These are phyloP conservation scores for Megacollybia marginata DNA, from an alignment of 768 basidiomycete genomes.

Conservation along the genomic window DNA sequence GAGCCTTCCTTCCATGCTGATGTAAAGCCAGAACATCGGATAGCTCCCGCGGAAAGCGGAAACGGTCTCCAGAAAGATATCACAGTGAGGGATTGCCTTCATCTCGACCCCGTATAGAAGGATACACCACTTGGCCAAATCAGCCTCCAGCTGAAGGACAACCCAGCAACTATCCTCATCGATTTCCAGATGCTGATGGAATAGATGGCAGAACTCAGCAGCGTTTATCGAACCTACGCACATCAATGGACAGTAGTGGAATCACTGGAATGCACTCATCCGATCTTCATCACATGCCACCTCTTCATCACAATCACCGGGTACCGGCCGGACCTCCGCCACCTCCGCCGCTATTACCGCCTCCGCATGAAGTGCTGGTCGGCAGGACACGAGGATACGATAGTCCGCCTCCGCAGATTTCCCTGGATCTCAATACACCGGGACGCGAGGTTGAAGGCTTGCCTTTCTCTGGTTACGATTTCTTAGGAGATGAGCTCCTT, in stretches of 20 bases:
- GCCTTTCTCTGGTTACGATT: slow-evolving; percentile 5
- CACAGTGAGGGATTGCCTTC: not conserved
- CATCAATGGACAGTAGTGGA: not conserved
- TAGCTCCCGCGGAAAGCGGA: not conserved
- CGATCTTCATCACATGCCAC: not conserved
- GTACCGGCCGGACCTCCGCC: no score
- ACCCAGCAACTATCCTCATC: no score
- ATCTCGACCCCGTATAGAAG: not conserved
- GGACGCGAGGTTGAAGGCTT: slow-evolving; percentile 3
- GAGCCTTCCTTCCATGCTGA: no score
- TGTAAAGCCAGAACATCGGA: no score
- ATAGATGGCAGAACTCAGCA: not conserved
- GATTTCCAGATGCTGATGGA: not conserved
- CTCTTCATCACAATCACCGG: not conserved
- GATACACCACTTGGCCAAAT: not conserved
- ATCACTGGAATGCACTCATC: not conserved
- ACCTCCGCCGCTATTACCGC: no score
- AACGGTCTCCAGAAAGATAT: not conserved
- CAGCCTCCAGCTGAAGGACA: not conserved
- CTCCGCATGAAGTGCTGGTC: no score
- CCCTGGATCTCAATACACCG: slow-evolving; percentile 2
- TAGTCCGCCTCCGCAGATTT: slow-evolving; percentile 1
- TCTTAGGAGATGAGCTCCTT: slow-evolving; percentile 5
- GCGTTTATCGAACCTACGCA: not conserved
- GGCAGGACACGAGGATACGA: not conserved